Conservation (phyloP, 2,329 filamentous ascomycete species). For the Daldinia eschscholtzii region DNA sequence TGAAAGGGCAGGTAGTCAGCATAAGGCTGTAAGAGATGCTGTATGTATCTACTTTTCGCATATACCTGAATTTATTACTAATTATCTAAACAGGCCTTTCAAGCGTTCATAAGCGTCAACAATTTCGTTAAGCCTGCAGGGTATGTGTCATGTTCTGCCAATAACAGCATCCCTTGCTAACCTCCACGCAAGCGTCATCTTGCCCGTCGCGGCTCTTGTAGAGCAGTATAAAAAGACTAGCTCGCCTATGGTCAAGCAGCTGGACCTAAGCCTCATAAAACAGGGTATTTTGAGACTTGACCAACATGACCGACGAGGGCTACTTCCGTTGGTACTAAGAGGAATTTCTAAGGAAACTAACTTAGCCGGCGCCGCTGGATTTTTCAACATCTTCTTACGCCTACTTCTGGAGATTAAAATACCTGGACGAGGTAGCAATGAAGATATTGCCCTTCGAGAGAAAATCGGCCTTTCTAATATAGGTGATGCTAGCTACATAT, state of each 20-base stretch:
- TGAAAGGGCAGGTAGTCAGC: slow-evolving; percentile 86
- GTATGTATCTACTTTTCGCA: slow-evolving; percentile 40
- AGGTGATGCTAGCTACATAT: slow-evolving; percentile 79
- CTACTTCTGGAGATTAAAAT: slow-evolving; percentile 78
- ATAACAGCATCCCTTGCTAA: slow-evolving; percentile 4
- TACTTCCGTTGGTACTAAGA: slow-evolving; percentile 77
- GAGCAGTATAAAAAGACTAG: slow-evolving; percentile 89
- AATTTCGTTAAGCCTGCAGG: slow-evolving; percentile 66
- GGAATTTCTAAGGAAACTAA: slow-evolving; percentile 73
- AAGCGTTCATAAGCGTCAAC: slow-evolving; percentile 65
- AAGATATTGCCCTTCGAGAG: slow-evolving; percentile 77
- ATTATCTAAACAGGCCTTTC: slow-evolving; percentile 58
- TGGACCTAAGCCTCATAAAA: slow-evolving; percentile 90
- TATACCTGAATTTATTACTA: slow-evolving; percentile 25
- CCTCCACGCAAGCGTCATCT: slow-evolving; percentile 67
- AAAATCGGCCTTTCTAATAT: slow-evolving; percentile 74
- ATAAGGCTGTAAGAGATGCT: slow-evolving; percentile 77
- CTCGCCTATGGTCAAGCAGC: slow-evolving; percentile 82
- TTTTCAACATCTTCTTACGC: slow-evolving; percentile 87
- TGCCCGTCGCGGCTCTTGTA: slow-evolving; percentile 86
- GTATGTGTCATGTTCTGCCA: slow-evolving; percentile 53
- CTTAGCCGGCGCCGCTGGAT: slow-evolving; percentile 64
- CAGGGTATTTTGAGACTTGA: slow-evolving; percentile 73
- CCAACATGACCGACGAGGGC: slow-evolving; percentile 72
- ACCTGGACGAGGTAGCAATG: slow-evolving; percentile 81